These are phyloP conservation scores for Tuber brumale DNA, from an alignment of 495 filamentous ascomycete genomes.

Conservation along the genomic window DNA sequence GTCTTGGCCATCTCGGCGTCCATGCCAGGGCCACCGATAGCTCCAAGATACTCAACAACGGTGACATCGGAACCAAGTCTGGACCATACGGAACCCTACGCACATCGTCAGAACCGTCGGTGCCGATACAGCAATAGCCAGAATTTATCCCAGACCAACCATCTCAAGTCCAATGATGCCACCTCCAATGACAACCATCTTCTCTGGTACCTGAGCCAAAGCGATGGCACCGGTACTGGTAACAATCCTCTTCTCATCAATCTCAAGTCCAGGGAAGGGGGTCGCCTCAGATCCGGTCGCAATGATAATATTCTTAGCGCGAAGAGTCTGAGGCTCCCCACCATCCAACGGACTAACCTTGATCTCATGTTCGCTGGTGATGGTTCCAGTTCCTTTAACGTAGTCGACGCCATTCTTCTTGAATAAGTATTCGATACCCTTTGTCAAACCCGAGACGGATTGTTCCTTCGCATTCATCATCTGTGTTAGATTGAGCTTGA, in stretches of 20 bases:
- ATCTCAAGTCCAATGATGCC: constrained; percentile 99
- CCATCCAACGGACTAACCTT: constrained; percentile 84
- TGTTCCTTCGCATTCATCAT: constrained; percentile 98
- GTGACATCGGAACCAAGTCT: constrained; percentile 89
- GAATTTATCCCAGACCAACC: constrained; percentile 48
- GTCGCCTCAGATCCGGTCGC: constrained; percentile 91
- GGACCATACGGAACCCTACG: constrained; percentile 87
- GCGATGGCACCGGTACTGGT: constrained; percentile 92
- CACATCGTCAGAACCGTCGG: constrained; percentile 28
- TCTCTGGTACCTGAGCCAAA: constrained; percentile 84
- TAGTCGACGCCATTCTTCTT: constrained; percentile 99
- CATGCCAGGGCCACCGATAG: constrained; percentile 98
- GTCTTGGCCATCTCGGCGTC: constrained; percentile 87
- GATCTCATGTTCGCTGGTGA: constrained; percentile 83
- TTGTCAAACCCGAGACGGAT: constrained; percentile 82
- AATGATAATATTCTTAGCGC: constrained; percentile 95
- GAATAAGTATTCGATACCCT: constrained; percentile 94
- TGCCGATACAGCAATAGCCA: neutral
- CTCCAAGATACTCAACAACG: constrained; percentile 89
- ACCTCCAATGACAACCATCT: constrained; percentile 95
- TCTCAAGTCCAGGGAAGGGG: constrained; percentile 89
- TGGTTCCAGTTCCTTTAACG: constrained; percentile 81
- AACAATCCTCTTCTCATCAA: constrained; percentile 95
- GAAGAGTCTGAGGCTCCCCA: constrained; percentile 69
- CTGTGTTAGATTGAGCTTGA: constrained; percentile 86